Evolutionary conservation across 148 eudicot genomes (phyloP).

Genomic region (Arbutus unedo): DNA sequence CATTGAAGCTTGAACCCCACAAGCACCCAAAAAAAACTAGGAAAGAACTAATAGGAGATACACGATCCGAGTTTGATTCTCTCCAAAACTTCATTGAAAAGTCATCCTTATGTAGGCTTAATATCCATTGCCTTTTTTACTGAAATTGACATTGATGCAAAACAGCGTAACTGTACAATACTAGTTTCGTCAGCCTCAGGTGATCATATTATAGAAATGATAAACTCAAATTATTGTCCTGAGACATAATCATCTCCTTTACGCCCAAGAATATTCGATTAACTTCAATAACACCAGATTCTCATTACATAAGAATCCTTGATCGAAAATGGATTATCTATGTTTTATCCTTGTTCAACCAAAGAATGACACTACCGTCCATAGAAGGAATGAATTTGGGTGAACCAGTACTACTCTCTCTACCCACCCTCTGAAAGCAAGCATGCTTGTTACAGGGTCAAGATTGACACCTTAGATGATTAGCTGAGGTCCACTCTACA

Average conservation of each 20-base stretch:
- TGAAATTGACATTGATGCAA: background rate
- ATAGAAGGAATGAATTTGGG: background rate
- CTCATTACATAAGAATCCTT: background rate
- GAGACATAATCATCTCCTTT: background rate
- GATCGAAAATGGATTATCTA: background rate
- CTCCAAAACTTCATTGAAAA: background rate
- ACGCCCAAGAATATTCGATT: background rate
- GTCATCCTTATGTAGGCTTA: background rate
- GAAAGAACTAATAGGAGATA: background rate
- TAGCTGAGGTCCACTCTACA: background rate
- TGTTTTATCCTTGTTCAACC: background rate
- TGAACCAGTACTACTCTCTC: background rate
- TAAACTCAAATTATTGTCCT: background rate
- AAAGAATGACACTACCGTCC: background rate
- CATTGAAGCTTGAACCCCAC: background rate
- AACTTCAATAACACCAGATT: background rate
- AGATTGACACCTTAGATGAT: background rate
- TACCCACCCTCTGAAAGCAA: background rate
- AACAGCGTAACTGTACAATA: background rate
- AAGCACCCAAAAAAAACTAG: background rate
- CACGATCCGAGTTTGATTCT: background rate
- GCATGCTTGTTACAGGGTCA: background rate
- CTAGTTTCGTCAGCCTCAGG: background rate
- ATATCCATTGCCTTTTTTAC: background rate
- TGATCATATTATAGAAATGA: background rate